Base-by-base conservation (phyloP, 495 filamentous ascomycete species). In the Pyrenopolyporus hunteri region DNA sequence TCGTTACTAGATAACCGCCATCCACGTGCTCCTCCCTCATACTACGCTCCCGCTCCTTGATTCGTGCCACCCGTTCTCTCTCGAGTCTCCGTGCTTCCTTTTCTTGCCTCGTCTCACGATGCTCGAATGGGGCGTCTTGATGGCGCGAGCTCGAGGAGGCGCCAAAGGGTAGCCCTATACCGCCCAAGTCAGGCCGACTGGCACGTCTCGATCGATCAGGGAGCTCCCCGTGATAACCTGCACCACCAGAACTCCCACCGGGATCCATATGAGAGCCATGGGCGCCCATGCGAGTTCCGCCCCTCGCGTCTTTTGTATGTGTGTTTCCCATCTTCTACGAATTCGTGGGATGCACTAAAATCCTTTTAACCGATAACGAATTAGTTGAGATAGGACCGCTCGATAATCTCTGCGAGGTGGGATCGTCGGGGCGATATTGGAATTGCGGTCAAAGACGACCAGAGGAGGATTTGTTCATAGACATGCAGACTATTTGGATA, bases 21-120 rank as follows among this genome's bases (percentile, higher is more conserved):
- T 98, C 94, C 23, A 97, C 89, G 73, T 91, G 84, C 66, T 98
- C 94, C 63, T 97, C 93, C 63, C 81, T 88, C 78, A 98, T 89
- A 71, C 94, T 98, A 70, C 90, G 82, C 74, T 97, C 93, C 22
- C 93, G 82, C 71, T 98, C 94, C 70, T 89, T 91, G 39, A 85
- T 58, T 32, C 94, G 80, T 13, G 82, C 83, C 2, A 77, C 73
- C 20, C 89, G 83, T 73, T 98, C 94, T 72, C 85, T 88, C 74
- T 97, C 94, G 59, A 89, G 70, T 57, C 88, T 90, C 49, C 93
- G 84, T 6, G 89, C 89, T 72, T 98, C 94, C 51, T 90, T 83
- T 71, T 97, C 94, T 69, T 93, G 91, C 74, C 88, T 95, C 8
- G 91, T 97, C 72, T 97, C 94, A 53, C 89, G 80, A 36, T 87